These are phyloP conservation scores for Exophiala calicioides DNA, from an alignment of 2,329 filamentous ascomycete genomes.

Conservation along the genomic window DNA sequence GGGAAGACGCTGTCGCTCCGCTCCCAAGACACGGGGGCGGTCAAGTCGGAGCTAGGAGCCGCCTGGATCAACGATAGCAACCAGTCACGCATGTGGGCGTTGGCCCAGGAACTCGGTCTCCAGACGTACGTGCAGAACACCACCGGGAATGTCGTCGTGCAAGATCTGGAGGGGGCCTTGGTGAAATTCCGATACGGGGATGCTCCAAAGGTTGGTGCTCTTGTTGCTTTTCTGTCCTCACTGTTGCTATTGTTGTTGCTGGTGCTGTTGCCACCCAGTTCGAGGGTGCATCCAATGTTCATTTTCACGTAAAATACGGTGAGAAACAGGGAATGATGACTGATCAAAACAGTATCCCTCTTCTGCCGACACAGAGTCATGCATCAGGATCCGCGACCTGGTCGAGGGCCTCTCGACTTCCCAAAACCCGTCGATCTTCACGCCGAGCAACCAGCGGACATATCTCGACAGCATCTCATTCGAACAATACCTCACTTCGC, in stretches of 20 bases:
- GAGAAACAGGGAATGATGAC: too few relatives aligned
- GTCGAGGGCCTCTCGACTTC: slow-evolving; percentile 17
- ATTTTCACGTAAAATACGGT: too few relatives aligned
- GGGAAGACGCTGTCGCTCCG: slow-evolving; percentile 52
- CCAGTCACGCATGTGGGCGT: slow-evolving; percentile 40
- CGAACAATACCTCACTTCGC: slow-evolving; percentile 41
- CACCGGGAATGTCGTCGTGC: slow-evolving; percentile 36
- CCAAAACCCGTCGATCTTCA: slow-evolving; percentile 22
- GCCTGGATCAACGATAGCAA: slow-evolving; percentile 42
- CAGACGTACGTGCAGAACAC: slow-evolving; percentile 37
- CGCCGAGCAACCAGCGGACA: slow-evolving; percentile 18
- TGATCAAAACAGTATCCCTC: slow-evolving; percentile 17
- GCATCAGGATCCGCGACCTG: slow-evolving; percentile 22
- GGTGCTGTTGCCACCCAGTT: background rate
- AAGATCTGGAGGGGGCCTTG: slow-evolving; percentile 31
- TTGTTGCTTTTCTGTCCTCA: too few relatives aligned
- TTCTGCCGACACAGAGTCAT: slow-evolving; percentile 21
- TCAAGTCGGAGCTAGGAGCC: slow-evolving; percentile 39
- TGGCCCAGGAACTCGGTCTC: slow-evolving; percentile 34
- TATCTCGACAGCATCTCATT: slow-evolving; percentile 43
- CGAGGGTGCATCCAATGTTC: background rate
- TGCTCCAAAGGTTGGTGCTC: slow-evolving; percentile 31
- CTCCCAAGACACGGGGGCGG: slow-evolving; percentile 29
- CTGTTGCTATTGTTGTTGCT: too few relatives aligned
- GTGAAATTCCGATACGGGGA: slow-evolving; percentile 39